Base-by-base conservation (phyloP, 2,329 filamentous ascomycete genomes). In the Stagonosporopsis vannaccii region DNA sequence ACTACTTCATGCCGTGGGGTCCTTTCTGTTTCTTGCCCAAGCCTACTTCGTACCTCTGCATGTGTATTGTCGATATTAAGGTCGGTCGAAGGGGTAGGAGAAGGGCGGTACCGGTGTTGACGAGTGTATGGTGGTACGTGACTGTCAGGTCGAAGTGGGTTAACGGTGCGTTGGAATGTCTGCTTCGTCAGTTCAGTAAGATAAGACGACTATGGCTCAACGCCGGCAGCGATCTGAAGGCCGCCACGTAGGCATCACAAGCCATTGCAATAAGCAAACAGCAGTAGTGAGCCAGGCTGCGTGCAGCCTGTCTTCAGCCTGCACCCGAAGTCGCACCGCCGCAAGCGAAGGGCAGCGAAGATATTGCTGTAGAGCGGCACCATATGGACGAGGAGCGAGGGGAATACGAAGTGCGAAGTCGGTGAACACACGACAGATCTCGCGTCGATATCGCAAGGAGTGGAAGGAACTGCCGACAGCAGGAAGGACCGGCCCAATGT, bases 401-500 rank as follows among this genome's bases (percentile, higher is more conserved):
- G 19, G 9, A 4, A 32, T 17, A 20, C 30, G 8, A 23, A 6
- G 25, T 35, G 46, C 40, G 45, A 26, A 35, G n/a, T 44, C 45
- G 40, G 52, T 19, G 40, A 11, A 33, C 45, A 55, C 25, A 20
- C 35, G 28, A 25, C 32, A 36, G 15, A 22, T n/a, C 45, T 49
- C 45, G 51, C 51, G 33, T 55, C 44, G 32, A 40, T 33, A 41
- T 41, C 35, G 42, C 42, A 45, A 47, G 25, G 22, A 36, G 19
- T 1, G 40, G 51, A n/a, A 49, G 33, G 23, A 39, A 25, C 19
- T 25, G 20, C 20, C 40, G 17, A 26, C 30, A 28, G 25, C 39
- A 51, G 28, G 15, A 26, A 39, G 19, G 22, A 36, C 43, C 11
- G n/a, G 30, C 25, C 9, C 41, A 22, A 42, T 22, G 32, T 23